Percentiles rank a stretch among this genome's conserved stretches.
These are phyloP conservation scores for Aspergillus hancockii DNA, from an alignment of 495 filamentous ascomycete species.

Conservation along the genomic window DNA sequence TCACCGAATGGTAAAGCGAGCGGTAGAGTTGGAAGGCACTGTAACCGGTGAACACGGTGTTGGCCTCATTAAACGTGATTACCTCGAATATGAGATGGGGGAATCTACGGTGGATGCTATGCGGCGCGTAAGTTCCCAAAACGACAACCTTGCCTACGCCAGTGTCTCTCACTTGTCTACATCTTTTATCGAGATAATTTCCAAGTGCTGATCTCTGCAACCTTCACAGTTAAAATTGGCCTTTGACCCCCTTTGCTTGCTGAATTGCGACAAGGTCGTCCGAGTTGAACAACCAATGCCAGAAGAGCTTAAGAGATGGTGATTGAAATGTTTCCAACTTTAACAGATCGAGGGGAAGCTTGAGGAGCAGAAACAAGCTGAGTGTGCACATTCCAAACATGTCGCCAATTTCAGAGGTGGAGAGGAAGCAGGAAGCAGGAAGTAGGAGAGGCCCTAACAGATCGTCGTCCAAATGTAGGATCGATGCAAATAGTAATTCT, in stretches of 20 bases:
- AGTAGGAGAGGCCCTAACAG: no score
- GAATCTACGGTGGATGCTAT: constrained; percentile 60
- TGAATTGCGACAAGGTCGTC: constrained; percentile 70
- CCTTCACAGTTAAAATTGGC: constrained; percentile 60
- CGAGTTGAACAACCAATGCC: constrained; percentile 43
- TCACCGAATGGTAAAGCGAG: constrained; percentile 54
- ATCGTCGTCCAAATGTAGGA: neutral
- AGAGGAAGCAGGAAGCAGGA: no score
- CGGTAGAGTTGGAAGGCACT: constrained; percentile 59
- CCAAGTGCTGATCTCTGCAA: constrained; percentile 12
- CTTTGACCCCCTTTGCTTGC: constrained; percentile 63
- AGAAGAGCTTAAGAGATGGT: constrained; percentile 47
- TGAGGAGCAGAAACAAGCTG: no score
- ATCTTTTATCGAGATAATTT: neutral
- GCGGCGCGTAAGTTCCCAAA: constrained; percentile 53
- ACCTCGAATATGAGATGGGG: constrained; percentile 57
- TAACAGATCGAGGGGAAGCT: no score
- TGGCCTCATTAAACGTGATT: constrained; percentile 56
- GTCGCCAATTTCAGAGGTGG: no score
- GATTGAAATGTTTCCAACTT: constrained; percentile 3
- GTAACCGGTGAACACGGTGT: constrained; percentile 60
- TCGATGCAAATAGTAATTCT: neutral
- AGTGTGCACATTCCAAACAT: no score
- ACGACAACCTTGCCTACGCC: no score
- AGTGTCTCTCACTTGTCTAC: neutral